Conservation (phyloP, 495 filamentous ascomycete species). For the Cetradonia linearis region DNA sequence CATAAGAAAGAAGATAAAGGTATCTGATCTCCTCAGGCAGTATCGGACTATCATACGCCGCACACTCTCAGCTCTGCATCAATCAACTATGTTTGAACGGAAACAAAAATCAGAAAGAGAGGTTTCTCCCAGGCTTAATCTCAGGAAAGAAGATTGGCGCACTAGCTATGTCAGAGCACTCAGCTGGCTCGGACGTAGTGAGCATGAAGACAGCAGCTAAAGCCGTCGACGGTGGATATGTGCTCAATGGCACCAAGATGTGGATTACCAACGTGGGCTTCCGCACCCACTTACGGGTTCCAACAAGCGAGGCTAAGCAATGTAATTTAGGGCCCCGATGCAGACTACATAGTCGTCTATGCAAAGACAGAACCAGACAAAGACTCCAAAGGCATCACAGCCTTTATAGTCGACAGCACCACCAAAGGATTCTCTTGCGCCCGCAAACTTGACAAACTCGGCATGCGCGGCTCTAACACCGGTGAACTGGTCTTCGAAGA, state of each 20-base stretch:
- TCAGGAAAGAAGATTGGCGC: slow-evolving; percentile 77
- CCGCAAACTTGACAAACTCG: slow-evolving; percentile 93
- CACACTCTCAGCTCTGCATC: slow-evolving; percentile 92
- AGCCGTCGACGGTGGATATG: slow-evolving; percentile 71
- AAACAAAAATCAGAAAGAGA: slow-evolving; percentile 61
- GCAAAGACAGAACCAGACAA: slow-evolving; percentile 80
- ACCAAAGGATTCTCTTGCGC: slow-evolving; percentile 73
- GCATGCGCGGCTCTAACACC: slow-evolving; percentile 95
- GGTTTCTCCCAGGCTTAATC: slow-evolving; percentile 72
- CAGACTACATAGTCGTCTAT: slow-evolving; percentile 81
- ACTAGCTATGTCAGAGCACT: slow-evolving; percentile 90
- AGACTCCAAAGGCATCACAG: slow-evolving; percentile 86
- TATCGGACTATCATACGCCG: slow-evolving; percentile 87
- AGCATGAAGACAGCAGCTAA: slow-evolving; percentile 84
- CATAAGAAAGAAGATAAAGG: slow-evolving; percentile 16
- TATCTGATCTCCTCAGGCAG: slow-evolving; percentile 50
- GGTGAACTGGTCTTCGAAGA: slow-evolving; percentile 88
- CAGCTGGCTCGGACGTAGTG: slow-evolving; percentile 86
- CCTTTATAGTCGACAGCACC: slow-evolving; percentile 73
- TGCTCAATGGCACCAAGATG: slow-evolving; percentile 93
- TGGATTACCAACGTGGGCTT: slow-evolving; percentile 86
- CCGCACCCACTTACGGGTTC: not conserved
- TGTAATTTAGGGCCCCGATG: slow-evolving; percentile 64
- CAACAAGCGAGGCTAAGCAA: not conserved
- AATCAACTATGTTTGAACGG: slow-evolving; percentile 95